These are phyloP conservation scores for Cicer judaicum DNA, from an alignment of 306 rosid genomes.

Conservation along the genomic window DNA sequence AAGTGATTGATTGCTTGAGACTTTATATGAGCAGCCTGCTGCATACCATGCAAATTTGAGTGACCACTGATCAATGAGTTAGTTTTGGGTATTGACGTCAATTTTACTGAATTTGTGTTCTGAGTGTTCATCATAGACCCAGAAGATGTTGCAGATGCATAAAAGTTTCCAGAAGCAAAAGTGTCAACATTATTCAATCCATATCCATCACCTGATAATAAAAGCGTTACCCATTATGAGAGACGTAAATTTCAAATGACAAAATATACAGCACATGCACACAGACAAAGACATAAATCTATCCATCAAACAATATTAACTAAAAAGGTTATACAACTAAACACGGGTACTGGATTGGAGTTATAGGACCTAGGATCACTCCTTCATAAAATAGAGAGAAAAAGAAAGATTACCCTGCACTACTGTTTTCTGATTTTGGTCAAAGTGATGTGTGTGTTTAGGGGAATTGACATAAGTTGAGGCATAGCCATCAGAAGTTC, in stretches of 20 bases:
- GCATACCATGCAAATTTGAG: constrained; percentile 67
- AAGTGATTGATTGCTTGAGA: constrained; percentile 67
- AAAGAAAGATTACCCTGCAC: constrained; percentile 67
- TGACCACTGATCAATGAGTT: constrained; percentile 65
- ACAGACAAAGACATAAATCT: constrained; percentile 14
- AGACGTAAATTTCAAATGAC: constrained; percentile 40
- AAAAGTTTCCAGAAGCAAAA: constrained; percentile 73
- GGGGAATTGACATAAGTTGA: constrained; percentile 66
- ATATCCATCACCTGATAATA: constrained; percentile 80
- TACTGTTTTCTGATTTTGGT: constrained; percentile 64
- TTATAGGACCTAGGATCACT: constrained; percentile 17
- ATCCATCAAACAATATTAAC: constrained; percentile 14
- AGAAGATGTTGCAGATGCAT: constrained; percentile 64
- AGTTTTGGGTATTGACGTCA: constrained; percentile 67
- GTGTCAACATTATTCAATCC: constrained; percentile 72
- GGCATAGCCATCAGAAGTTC: constrained; percentile 69
- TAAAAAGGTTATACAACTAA: constrained; percentile 25
- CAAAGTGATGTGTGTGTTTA: constrained; percentile 72
- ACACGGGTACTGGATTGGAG: not conserved
- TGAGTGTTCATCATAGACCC: constrained; percentile 81
- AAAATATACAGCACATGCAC: constrained; percentile 20
- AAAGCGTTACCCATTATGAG: constrained; percentile 40
- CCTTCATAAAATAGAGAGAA: constrained; percentile 4
- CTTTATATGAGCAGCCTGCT: constrained; percentile 68
- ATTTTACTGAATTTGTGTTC: constrained; percentile 63